These are phyloP conservation scores for Haemoproteus tartakovskyi DNA, from an alignment of 169 alveolate species.

Conservation along the genomic window DNA sequence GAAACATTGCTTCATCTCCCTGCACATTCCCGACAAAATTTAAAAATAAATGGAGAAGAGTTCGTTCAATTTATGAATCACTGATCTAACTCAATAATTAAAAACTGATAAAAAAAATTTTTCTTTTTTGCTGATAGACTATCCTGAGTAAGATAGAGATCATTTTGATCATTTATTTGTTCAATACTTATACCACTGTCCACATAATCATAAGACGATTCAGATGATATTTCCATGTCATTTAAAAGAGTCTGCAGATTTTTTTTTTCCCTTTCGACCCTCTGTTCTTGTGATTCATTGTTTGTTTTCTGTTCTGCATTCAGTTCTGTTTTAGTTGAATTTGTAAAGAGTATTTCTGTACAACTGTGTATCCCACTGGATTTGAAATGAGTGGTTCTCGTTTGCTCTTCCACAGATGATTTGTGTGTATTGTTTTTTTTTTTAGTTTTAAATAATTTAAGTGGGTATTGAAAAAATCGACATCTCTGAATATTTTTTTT, in stretches of 20 bases:
- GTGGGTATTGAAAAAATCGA: conserved; percentile 20
- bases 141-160: background rate
- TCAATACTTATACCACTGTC: conserved; percentile 24
- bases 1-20: too few relatives aligned
- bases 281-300: background rate
- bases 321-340: background rate
- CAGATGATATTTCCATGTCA: conserved; percentile 9
- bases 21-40: too few relatives aligned
- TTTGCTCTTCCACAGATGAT: too few relatives aligned
- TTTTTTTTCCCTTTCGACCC: background rate
- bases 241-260: background rate
- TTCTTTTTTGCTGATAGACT: background rate
- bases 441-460: conserved; percentile 8
- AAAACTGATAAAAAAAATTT: conserved; percentile 43
- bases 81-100: conserved; percentile 34
- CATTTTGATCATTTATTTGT: conserved; percentile 31
- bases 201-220: conserved; percentile 8
- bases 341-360: background rate
- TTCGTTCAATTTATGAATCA: too few relatives aligned
- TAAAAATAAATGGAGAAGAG: too few relatives aligned
- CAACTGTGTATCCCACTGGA: too few relatives aligned
- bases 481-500: background rate
- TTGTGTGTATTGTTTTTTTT: background rate
- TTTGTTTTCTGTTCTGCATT: background rate
- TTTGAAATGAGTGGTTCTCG: too few relatives aligned